These are phyloP conservation scores for Ascocoryne sarcoides DNA, from an alignment of 2,329 filamentous ascomycete genomes.

Conservation along the genomic window DNA sequence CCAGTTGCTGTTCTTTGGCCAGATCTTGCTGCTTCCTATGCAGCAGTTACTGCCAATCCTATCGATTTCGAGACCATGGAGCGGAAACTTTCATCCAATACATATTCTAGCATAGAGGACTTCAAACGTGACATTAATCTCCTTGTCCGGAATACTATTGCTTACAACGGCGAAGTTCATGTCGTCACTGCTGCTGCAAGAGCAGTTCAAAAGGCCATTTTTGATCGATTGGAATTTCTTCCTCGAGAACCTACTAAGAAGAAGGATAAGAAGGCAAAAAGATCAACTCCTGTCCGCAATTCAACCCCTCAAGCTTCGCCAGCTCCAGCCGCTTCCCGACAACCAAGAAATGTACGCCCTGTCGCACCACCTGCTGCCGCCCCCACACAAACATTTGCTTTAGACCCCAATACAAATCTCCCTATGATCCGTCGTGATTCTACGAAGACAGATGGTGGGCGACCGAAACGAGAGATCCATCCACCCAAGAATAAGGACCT, in stretches of 20 bases:
- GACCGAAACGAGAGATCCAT: slow-evolving; percentile 90
- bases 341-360: slow-evolving; percentile 26
- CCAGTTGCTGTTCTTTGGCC: slow-evolving; percentile 73
- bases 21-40: slow-evolving; percentile 64
- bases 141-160: slow-evolving; percentile 68
- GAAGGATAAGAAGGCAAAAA: slow-evolving; percentile 51
- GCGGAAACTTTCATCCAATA: slow-evolving; percentile 57
- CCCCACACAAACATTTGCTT: slow-evolving; percentile 55
- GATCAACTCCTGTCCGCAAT: slow-evolving; percentile 21
- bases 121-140: slow-evolving; percentile 68
- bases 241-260: slow-evolving; percentile 45
- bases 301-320: slow-evolving; percentile 31
- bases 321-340: slow-evolving; percentile 30
- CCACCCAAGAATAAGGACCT: slow-evolving; percentile 85
- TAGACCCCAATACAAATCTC: slow-evolving; percentile 62
- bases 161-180: slow-evolving; percentile 77
- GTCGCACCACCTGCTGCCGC: slow-evolving; percentile 27
- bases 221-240: slow-evolving; percentile 40
- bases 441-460: slow-evolving; percentile 62
- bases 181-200: slow-evolving; percentile 53
- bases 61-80: slow-evolving; percentile 85
- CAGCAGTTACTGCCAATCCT: slow-evolving; percentile 60
- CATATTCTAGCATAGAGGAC: slow-evolving; percentile 61
- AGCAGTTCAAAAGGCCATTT: slow-evolving; percentile 49
- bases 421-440: slow-evolving; percentile 83